Conservation (phyloP, 2,329 filamentous ascomycete genomes). For the Magnaporthiopsis poae region DNA sequence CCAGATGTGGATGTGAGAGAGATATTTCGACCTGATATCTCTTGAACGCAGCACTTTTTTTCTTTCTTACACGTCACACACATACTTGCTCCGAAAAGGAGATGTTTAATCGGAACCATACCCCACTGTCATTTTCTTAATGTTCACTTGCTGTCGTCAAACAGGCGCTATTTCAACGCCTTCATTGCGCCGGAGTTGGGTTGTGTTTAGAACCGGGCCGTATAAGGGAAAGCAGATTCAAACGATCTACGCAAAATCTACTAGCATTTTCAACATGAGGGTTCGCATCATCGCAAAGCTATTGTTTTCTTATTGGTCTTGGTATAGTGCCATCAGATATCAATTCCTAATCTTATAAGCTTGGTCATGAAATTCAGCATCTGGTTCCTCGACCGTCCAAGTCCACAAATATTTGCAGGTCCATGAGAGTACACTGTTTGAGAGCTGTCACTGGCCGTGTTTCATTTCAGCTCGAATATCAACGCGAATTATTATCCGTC, state of each 20-base stretch:
- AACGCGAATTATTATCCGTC: background rate
- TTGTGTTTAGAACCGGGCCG: background rate
- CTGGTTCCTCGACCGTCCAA: background rate
- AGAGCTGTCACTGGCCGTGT: no score
- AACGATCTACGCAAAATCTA: background rate
- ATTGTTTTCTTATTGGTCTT: background rate
- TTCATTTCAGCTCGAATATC: background rate
- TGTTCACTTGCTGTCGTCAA: background rate
- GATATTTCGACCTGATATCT: background rate
- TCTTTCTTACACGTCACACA: background rate
- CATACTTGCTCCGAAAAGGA: background rate
- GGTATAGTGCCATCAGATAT: background rate
- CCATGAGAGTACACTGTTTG: no score
- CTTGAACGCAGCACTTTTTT: background rate
- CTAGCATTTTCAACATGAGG: background rate
- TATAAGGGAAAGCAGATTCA: background rate
- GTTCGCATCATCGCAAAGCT: background rate
- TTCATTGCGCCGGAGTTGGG: background rate
- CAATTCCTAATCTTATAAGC: background rate
- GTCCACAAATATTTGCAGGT: no score
- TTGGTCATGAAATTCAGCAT: background rate
- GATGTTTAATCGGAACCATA: background rate
- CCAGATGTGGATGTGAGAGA: constrained; percentile 35
- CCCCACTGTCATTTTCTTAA: background rate
- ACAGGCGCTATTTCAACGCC: background rate